Conservation (phyloP, 2,329 filamentous ascomycete genomes). For the Phialophora expanda region DNA sequence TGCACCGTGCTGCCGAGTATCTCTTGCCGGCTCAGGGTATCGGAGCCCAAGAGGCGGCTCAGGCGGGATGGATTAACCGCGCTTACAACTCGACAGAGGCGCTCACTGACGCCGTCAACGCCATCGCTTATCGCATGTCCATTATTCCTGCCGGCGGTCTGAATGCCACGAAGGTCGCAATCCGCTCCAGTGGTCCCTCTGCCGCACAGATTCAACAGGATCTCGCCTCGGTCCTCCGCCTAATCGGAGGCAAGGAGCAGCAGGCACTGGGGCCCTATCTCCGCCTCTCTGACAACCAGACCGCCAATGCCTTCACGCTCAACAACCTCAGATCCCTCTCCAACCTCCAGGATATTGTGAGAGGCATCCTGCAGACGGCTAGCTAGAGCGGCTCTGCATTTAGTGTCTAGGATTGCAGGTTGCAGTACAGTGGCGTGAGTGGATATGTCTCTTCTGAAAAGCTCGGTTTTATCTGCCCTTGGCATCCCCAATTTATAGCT, state of each 20-base stretch:
- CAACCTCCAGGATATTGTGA: background rate
- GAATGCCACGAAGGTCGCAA: conserved; percentile 5
- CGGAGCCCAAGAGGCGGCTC: background rate
- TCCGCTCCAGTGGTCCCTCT: background rate
- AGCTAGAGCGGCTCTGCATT: background rate
- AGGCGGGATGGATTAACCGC: conserved; percentile 8
- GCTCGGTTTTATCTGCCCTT: no score
- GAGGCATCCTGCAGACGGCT: background rate
- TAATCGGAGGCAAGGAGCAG: background rate
- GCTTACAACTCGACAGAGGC: background rate
- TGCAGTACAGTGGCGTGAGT: no score
- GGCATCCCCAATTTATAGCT: no score
- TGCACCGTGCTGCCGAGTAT: no score
- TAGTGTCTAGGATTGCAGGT: no score
- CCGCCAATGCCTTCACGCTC: background rate
- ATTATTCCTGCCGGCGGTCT: background rate
- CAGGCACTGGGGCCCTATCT: background rate
- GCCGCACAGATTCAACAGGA: background rate
- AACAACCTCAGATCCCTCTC: background rate
- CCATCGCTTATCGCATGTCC: conserved; percentile 8
- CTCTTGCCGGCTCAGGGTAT: background rate
- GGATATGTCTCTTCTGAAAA: no score
- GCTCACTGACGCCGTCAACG: background rate
- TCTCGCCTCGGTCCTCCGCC: background rate
- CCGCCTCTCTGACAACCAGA: background rate